Conservation (phyloP, 2,329 filamentous ascomycete genomes). For the Diaporthe citrichinensis region DNA sequence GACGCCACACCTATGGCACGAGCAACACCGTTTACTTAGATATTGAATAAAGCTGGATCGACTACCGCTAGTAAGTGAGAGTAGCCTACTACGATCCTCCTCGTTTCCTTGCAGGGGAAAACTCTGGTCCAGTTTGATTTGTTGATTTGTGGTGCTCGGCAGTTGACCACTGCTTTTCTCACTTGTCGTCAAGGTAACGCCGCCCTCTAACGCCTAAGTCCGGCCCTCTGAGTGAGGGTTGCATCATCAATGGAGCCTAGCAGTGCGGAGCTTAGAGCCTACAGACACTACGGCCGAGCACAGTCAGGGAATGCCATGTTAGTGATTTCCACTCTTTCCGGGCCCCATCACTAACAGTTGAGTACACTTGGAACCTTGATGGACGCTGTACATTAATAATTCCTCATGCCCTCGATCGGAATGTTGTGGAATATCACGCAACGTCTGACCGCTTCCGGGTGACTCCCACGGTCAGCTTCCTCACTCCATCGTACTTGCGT, state of each 20-base stretch:
- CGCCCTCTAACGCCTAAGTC: constrained; percentile 8
- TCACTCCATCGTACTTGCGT: background rate
- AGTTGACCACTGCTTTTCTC: background rate
- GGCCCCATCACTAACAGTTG: background rate
- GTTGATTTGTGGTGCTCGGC: constrained; percentile 1
- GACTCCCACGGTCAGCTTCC: background rate
- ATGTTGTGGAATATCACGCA: background rate
- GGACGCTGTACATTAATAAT: background rate
- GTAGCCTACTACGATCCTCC: background rate
- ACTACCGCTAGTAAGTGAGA: background rate
- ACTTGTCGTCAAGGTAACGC: background rate
- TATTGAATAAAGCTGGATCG: background rate
- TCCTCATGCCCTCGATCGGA: background rate
- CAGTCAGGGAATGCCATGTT: background rate
- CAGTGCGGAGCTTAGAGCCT: background rate
- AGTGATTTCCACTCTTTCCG: fast-evolving
- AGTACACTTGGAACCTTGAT: background rate
- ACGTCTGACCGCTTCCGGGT: background rate
- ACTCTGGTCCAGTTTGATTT: background rate
- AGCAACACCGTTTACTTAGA: background rate
- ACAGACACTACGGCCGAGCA: background rate
- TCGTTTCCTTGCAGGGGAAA: background rate
- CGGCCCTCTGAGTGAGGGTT: background rate
- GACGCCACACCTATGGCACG: background rate
- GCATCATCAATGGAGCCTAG: background rate